Conservation (phyloP, 306 rosid species). For the Echinosophora koreensis region DNA sequence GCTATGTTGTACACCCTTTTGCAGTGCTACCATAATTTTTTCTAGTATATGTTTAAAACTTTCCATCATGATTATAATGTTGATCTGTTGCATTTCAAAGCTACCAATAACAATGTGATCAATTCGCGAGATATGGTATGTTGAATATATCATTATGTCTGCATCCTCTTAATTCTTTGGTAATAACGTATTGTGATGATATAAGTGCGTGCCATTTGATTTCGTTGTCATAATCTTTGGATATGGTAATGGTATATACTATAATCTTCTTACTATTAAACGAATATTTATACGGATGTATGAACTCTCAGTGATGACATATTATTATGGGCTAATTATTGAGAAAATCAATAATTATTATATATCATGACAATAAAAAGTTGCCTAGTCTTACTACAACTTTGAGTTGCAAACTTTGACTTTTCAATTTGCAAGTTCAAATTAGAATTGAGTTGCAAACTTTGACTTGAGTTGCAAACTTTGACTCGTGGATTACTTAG, state of each 20-base stretch:
- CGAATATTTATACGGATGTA: too few relatives aligned
- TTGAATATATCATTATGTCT: conserved; percentile 16
- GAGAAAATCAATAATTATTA: too few relatives aligned
- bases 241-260: neutral
- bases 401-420: too few relatives aligned
- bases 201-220: conserved; percentile 25
- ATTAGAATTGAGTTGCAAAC: too few relatives aligned
- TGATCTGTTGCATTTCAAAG: conserved; percentile 16
- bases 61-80: conserved; percentile 21
- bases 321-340: too few relatives aligned
- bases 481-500: too few relatives aligned
- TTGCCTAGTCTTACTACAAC: too few relatives aligned
- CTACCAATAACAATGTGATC: conserved; percentile 41
- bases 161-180: conserved; percentile 18
- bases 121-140: neutral
- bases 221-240: neutral
- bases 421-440: too few relatives aligned
- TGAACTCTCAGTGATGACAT: too few relatives aligned
- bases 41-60: neutral
- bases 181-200: conserved; percentile 33
- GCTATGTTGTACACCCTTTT: conserved; percentile 7
- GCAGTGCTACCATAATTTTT: conserved; percentile 11
- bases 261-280: too few relatives aligned
- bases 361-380: too few relatives aligned
- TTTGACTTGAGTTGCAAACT: too few relatives aligned